Evolutionary conservation across 257 asterid genomes (phyloP).

Genomic region (Coffea eugenioides): DNA sequence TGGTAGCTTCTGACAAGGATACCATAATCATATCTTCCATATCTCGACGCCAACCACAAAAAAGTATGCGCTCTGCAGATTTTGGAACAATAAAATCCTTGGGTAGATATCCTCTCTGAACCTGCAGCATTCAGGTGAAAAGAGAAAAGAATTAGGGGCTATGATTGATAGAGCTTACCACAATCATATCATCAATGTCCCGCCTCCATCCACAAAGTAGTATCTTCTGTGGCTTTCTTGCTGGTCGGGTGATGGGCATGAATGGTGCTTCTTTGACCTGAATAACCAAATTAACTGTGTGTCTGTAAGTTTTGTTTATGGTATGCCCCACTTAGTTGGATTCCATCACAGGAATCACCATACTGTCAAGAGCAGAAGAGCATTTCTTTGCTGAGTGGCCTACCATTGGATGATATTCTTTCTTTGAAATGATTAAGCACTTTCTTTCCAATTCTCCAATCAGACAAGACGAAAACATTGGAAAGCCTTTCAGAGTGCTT

Average conservation of each 20-base stretch:
- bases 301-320: constrained; percentile 58
- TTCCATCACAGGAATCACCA: constrained; percentile 44
- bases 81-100: constrained; percentile 54
- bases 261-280: constrained; percentile 86
- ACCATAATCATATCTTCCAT: constrained; percentile 95
- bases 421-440: neutral
- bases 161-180: constrained; percentile 68
- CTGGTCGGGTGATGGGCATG: constrained; percentile 66
- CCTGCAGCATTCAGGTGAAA: constrained; percentile 84
- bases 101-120: constrained; percentile 66
- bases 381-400: constrained; percentile 52
- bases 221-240: constrained; percentile 90
- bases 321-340: constrained; percentile 49
- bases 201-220: constrained; percentile 97
- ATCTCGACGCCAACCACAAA: constrained; percentile 96
- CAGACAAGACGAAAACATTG: neutral
- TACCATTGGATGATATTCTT: constrained; percentile 26
- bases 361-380: constrained; percentile 26
- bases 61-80: constrained; percentile 78
- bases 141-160: constrained; percentile 72
- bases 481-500: neutral
- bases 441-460: neutral
- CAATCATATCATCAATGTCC: constrained; percentile 98
- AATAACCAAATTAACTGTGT: constrained; percentile 75
- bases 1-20: constrained; percentile 41